These are phyloP conservation scores for Stemphylium vesicarium DNA, from an alignment of 2,329 filamentous ascomycete genomes.

Conservation along the genomic window DNA sequence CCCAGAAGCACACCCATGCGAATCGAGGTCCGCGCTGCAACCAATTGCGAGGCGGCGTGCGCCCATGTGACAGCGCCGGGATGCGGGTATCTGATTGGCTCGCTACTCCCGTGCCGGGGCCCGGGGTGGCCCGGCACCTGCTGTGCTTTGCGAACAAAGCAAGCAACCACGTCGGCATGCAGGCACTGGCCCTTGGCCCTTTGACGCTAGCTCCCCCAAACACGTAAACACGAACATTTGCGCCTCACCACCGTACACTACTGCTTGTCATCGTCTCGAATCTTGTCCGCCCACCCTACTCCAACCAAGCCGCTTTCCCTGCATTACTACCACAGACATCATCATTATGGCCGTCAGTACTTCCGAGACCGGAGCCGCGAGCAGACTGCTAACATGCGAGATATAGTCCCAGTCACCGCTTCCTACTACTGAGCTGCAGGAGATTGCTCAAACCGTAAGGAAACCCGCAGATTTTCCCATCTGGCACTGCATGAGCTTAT, in stretches of 20 bases:
- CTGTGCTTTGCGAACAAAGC: slow-evolving; percentile 7
- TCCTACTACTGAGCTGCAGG: slow-evolving; percentile 39
- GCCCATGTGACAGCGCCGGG: background rate
- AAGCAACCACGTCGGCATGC: slow-evolving; percentile 3
- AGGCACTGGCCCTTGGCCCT: background rate
- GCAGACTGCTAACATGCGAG: slow-evolving; percentile 1
- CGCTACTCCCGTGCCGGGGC: background rate
- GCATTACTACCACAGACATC: slow-evolving; percentile 21
- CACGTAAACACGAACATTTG: slow-evolving; percentile 5
- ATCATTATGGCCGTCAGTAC: slow-evolving; percentile 38
- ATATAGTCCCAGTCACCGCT: slow-evolving; percentile 35
- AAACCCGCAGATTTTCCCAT: background rate
- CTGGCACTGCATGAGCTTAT: slow-evolving; percentile 7
- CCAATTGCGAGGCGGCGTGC: slow-evolving; percentile 8
- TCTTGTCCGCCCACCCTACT: slow-evolving; percentile 3
- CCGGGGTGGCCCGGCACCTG: slow-evolving; percentile 1
- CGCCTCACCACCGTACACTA: background rate
- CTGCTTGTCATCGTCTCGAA: background rate
- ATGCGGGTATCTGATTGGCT: slow-evolving; percentile 1
- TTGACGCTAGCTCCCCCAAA: slow-evolving; percentile 7
- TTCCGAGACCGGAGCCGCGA: background rate
- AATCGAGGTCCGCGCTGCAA: background rate
- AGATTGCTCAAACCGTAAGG: slow-evolving; percentile 40
- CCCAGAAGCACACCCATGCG: slow-evolving; percentile 3
- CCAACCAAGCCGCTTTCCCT: background rate